phyloP scores from a whole-genome alignment of 2,329 filamentous ascomycete species.

The Fusarium guadeloupense region DNA sequence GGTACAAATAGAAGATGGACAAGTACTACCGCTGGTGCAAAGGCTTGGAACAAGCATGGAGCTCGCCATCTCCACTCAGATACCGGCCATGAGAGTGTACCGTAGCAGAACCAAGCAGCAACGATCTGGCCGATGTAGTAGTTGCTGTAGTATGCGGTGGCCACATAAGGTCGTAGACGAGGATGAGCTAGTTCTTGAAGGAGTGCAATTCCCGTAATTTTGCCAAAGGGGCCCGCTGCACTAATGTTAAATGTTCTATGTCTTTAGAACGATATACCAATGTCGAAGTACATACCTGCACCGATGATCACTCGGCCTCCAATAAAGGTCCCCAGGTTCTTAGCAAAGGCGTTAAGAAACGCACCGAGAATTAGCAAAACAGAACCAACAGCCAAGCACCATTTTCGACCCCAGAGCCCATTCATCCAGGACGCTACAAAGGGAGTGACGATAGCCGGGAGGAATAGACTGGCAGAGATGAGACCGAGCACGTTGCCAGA shows the following conservation, averaged over 20 bases:
- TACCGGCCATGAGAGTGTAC: conserved; percentile 3
- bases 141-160: conserved; percentile 26
- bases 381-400: conserved; percentile 19
- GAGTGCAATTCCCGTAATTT: conserved; percentile 21
- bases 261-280: neutral
- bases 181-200: conserved; percentile 30
- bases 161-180: conserved; percentile 22
- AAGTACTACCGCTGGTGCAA: conserved; percentile 25
- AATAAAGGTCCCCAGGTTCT: conserved; percentile 11
- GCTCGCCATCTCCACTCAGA: conserved; percentile 32
- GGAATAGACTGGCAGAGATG: conserved; percentile 25
- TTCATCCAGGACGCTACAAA: conserved; percentile 27
- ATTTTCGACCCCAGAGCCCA: conserved; percentile 23
- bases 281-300: neutral
- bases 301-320: conserved; percentile 27
- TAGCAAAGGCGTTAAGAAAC: conserved; percentile 22
- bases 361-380: conserved; percentile 15
- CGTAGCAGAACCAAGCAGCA: conserved; percentile 25
- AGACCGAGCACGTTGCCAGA: conserved; percentile 19
- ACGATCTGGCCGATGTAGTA: conserved; percentile 29
- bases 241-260: neutral
- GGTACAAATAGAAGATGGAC: conserved; percentile 48
- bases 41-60: conserved; percentile 28
- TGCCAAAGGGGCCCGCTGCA: conserved; percentile 14
- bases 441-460: conserved; percentile 25